phyloP scores from a whole-genome alignment of 202 grass and related monocot genomes.

The Setaria italica region DNA sequence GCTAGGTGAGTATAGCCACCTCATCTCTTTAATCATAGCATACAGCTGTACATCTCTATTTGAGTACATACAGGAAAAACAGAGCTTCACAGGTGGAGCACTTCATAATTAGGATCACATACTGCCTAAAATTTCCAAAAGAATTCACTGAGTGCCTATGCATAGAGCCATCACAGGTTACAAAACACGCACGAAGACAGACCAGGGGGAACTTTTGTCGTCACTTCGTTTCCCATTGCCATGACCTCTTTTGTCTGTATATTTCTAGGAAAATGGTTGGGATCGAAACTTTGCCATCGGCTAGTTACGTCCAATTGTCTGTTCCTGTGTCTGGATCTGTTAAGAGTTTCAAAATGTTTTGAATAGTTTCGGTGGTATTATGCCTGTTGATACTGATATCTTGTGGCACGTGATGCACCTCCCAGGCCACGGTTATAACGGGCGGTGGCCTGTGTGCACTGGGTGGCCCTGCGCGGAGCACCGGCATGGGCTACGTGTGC shows the following conservation, averaged over 20 bases:
- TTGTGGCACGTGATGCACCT: conserved; percentile 43
- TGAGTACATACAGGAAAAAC: not conserved
- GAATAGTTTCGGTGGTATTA: conserved; percentile 32
- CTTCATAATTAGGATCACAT: conserved; percentile 24
- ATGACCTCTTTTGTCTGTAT: not conserved
- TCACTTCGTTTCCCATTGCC: conserved; percentile 15
- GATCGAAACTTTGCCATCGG: conserved; percentile 18
- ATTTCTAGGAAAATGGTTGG: not conserved
- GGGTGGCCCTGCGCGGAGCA: not conserved
- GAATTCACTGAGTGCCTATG: not conserved
- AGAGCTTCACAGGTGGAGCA: conserved; percentile 18
- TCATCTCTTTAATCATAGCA: conserved; percentile 48
- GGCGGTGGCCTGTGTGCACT: not conserved
- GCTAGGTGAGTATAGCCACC: conserved; percentile 39
- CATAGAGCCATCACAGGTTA: not conserved
- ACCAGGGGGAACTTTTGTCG: not conserved
- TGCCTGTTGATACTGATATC: not conserved
- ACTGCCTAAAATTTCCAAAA: not conserved
- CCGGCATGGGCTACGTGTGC: conserved; percentile 25
- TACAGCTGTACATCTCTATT: not conserved
- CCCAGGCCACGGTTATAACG: conserved; percentile 5
- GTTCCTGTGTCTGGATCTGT: conserved; percentile 34
- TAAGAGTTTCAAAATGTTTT: conserved; percentile 45
- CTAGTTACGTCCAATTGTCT: not conserved
- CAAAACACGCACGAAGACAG: conserved; percentile 13